Percentiles rank a stretch among this genome's conserved stretches.
These are phyloP conservation scores for Ophiorrhiza pumila DNA, from an alignment of 257 asterid species.

Conservation along the genomic window DNA sequence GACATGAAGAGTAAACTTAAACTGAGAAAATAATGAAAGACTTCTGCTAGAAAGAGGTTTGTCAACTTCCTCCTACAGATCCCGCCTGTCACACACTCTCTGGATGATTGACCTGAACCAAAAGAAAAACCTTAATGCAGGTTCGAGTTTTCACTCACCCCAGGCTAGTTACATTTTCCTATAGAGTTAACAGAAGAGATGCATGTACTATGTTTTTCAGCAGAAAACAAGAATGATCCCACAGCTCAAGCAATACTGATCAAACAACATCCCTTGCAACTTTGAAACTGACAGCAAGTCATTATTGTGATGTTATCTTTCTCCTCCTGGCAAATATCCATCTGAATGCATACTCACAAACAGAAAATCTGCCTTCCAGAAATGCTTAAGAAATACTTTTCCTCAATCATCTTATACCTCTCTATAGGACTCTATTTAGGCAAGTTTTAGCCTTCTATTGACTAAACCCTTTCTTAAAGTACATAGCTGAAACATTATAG, in stretches of 20 bases:
- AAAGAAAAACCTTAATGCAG: background rate
- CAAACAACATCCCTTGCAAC: background rate
- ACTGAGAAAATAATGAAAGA: background rate
- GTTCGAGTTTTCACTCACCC: background rate
- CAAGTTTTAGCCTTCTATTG: background rate
- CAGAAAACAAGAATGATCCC: background rate
- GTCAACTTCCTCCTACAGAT: background rate
- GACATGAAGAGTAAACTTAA: background rate
- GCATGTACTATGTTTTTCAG: background rate
- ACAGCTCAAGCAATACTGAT: background rate
- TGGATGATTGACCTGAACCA: background rate
- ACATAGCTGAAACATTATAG: background rate
- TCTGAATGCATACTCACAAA: background rate
- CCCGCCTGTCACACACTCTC: background rate
- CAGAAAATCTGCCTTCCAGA: background rate
- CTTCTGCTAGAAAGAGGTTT: background rate
- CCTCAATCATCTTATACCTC: background rate
- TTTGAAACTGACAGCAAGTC: no score
- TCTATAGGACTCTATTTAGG: background rate
- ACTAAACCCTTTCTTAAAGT: background rate
- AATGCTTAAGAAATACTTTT: background rate
- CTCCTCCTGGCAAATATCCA: background rate
- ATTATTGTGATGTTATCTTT: background rate
- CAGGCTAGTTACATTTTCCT: background rate
- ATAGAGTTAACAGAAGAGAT: background rate